Evolutionary conservation across 169 alveolate species (phyloP), one percentile per base, ranked within the genome.

Genomic region (Babesia caballi): DNA sequence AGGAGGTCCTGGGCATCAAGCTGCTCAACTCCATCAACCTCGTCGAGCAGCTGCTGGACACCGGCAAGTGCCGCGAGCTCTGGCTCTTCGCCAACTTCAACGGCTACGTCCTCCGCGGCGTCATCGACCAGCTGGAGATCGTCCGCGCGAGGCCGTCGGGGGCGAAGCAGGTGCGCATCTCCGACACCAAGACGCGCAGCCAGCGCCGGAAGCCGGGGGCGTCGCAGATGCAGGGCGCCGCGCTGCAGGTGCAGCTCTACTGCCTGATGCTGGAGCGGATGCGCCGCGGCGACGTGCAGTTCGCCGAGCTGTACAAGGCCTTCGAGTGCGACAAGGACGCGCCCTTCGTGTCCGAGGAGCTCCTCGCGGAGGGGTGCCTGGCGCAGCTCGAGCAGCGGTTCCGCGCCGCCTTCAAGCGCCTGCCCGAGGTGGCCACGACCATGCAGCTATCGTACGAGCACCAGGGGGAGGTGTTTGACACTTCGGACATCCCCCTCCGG

Each of bases 161-260:
- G 52, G 77, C 66, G 60, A 85, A 80, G 56, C 61, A 53, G 21
- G 88, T 89, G 27, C 19, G 27, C 5, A 89, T 89, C 35, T 85
- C 92, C 21, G 94, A 89, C 60, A 89, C 94, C 7, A 89, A 89
- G 53, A 89, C 94, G 15, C 52, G 94, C 58, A 85, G 66, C 49
- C 72, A 59, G 56, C 72, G 67, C 38, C 51, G 65, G 30, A 85
- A 78, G 32, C 94, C 94, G 11, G 53, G 85, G 44, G 38, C 68
- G 46, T 77, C 91, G 25, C 94, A 89, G 65, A 83, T 81, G 67
- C 89, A 81, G 30, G 82, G 89, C 11, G 80, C 93, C 23, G 85
- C 94, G 15, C 70, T 89, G 54, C 94, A 89, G 69, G 92, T 89
- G 32, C 94, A 89, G 70, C 77, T 89, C 15, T 89, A 89, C 51